Base-by-base conservation (phyloP, 2,329 filamentous ascomycete genomes). In the Monosporascus sp. region DNA sequence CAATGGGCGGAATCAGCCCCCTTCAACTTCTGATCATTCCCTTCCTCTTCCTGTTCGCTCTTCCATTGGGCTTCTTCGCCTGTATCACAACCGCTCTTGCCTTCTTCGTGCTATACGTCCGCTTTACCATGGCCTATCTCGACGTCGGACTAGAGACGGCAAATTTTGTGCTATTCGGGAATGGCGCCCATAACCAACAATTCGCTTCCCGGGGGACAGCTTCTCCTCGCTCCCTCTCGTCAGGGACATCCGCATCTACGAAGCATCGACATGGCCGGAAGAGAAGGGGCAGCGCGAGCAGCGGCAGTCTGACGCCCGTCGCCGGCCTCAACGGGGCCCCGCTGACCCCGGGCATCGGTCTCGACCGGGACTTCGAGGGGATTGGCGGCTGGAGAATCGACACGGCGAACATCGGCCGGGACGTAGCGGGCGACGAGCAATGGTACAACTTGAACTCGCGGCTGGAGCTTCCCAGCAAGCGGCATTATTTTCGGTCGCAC, bases 51-150 rank as follows among this genome's bases (percentile, higher is more conserved):
- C 58, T 86, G 58, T 74, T 86, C 62, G 84, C 84, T 22, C 70
- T 87, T 14, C 85, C 86, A 8, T 75, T 88, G 51, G 77, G 82
- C 60, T 65, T 87, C 49, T 79, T 84, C 51, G 86, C 86, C 50
- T 79, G 77, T 57, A 70, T 87, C 58, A 88, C 86, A 35, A 84
- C 85, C 51, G 77, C 76, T 5, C 60, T 87, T 48, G 83, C 86
- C 40, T 80, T 86, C 58, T 74, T 79, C 38, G 74, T 86, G 37
- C 77, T 89, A 48, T 76, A 82, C 63, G 70, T 86, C 57, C 78
- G 85, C 24, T 78, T 85, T 24, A 71, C 79, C 46, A 64, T 86
- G 50, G 78, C 87, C 52, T 88, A 87, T 63, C 69, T 86, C 55
- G 84, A 88, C 62, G 74, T 88, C 50, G 78, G 75, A 44, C 67